Evolutionary conservation across 495 filamentous ascomycete genomes (phyloP).

Genomic region (Corynascus novoguineensis): DNA sequence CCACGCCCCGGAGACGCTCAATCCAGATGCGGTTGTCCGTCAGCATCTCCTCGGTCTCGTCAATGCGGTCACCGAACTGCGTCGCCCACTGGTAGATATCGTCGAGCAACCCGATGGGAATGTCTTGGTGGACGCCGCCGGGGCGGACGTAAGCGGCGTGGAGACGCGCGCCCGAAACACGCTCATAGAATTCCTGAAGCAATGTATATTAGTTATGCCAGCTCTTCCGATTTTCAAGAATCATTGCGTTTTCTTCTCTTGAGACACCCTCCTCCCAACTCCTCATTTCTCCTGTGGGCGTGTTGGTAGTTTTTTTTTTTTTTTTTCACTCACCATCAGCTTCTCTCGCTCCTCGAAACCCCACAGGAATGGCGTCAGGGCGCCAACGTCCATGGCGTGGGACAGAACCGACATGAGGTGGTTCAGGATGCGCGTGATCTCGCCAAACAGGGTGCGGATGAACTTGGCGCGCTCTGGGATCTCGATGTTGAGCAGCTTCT

Average conservation of each 20-base stretch:
- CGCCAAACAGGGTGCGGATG: slow-evolving; percentile 93
- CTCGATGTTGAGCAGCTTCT: slow-evolving; percentile 97
- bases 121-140: slow-evolving; percentile 92
- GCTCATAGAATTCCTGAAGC: slow-evolving; percentile 97
- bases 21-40: slow-evolving; percentile 99
- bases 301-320: no score
- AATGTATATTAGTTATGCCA: slow-evolving; percentile 25
- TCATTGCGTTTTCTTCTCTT: not conserved
- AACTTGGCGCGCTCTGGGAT: slow-evolving; percentile 94
- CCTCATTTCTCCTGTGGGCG: not conserved
- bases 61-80: slow-evolving; percentile 97
- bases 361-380: slow-evolving; percentile 97
- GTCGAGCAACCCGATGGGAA: slow-evolving; percentile 90
- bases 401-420: slow-evolving; percentile 97
- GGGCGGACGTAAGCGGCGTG: slow-evolving; percentile 98
- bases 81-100: slow-evolving; percentile 99
- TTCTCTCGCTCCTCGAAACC: slow-evolving; percentile 99
- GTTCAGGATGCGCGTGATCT: slow-evolving; percentile 93
- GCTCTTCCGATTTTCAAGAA: not conserved
- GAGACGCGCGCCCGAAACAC: slow-evolving; percentile 95
- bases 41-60: slow-evolving; percentile 97
- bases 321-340: slow-evolving; percentile 69
- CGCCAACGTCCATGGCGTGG: slow-evolving; percentile 99
- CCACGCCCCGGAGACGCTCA: slow-evolving; percentile 81
- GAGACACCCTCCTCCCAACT: no score